Conservation (phyloP, 2,329 filamentous ascomycete species). For the Ophiostoma angusticollis region DNA sequence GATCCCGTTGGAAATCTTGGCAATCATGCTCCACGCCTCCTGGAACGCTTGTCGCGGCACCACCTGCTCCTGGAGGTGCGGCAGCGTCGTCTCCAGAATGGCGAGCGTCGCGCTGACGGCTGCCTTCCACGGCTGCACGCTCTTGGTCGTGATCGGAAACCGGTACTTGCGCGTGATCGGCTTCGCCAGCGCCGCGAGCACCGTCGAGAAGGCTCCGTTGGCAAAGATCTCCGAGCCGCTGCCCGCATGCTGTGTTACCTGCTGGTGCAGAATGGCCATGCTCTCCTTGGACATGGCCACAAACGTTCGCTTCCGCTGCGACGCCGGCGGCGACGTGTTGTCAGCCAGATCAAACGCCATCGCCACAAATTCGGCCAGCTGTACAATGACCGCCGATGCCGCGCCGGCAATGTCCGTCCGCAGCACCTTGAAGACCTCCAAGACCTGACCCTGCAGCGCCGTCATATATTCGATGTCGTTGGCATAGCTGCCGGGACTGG, state of each 20-base stretch:
- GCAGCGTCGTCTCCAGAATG: constrained; percentile 54
- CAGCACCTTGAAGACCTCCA: constrained; percentile 55
- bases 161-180: constrained; percentile 71
- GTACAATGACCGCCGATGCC: constrained; percentile 53
- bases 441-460: constrained; percentile 54
- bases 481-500: constrained; percentile 53
- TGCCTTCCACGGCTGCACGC: constrained; percentile 62
- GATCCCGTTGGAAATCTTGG: constrained; percentile 55
- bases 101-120: constrained; percentile 59
- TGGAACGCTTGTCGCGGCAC: constrained; percentile 34
- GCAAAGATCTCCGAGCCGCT: constrained; percentile 55
- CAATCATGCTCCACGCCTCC: constrained; percentile 58
- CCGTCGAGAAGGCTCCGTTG: constrained; percentile 51
- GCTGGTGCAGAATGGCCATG: constrained; percentile 54
- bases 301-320: constrained; percentile 55
- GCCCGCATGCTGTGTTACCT: constrained; percentile 47
- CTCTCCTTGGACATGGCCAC: constrained; percentile 78
- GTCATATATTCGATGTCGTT: constrained; percentile 63
- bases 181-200: constrained; percentile 52
- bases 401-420: constrained; percentile 52
- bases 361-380: constrained; percentile 57
- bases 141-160: constrained; percentile 60
- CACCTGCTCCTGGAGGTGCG: constrained; percentile 39
- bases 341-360: constrained; percentile 47
- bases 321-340: constrained; percentile 21